These are phyloP conservation scores for Phalaenopsis hybrid DNA, from an alignment of 116 monocot genomes.

Conservation along the genomic window DNA sequence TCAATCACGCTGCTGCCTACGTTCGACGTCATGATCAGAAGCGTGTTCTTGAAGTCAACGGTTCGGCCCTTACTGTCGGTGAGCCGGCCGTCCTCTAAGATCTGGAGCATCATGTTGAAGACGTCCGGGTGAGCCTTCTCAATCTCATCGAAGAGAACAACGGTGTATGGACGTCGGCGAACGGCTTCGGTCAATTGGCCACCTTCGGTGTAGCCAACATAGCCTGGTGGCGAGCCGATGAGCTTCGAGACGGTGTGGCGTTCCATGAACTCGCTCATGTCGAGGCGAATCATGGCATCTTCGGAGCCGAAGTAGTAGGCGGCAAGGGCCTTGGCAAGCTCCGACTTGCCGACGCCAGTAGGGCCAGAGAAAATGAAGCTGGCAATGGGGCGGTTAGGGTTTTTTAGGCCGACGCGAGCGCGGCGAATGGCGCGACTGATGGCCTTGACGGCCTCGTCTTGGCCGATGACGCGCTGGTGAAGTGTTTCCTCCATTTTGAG, in stretches of 20 bases:
- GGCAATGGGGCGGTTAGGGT: slow-evolving; percentile 86
- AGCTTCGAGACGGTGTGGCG: slow-evolving; percentile 93
- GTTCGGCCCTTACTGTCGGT: slow-evolving; percentile 94
- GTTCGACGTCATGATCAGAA: slow-evolving; percentile 92
- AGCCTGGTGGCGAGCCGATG: slow-evolving; percentile 90
- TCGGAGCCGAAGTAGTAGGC: slow-evolving; percentile 85
- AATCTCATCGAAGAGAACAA: slow-evolving; percentile 90
- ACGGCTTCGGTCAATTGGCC: slow-evolving; percentile 91
- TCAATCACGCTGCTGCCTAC: slow-evolving; percentile 93
- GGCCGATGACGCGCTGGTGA: slow-evolving; percentile 76
- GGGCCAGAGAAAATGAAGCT: slow-evolving; percentile 96
- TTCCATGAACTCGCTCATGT: slow-evolving; percentile 99
- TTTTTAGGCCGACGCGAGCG: slow-evolving; percentile 87
- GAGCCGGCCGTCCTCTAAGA: slow-evolving; percentile 81
- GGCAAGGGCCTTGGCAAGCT: slow-evolving; percentile 82
- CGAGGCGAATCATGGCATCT: slow-evolving; percentile 89
- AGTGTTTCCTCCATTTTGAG: slow-evolving; percentile 94
- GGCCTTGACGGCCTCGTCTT: slow-evolving; percentile 90
- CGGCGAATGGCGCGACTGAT: slow-evolving; percentile 90
- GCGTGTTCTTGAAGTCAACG: slow-evolving; percentile 92
- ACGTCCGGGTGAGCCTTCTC: slow-evolving; percentile 96
- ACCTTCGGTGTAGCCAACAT: slow-evolving; percentile 90
- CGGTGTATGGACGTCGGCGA: slow-evolving; percentile 75
- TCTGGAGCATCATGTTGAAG: slow-evolving; percentile 97
- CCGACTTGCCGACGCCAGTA: slow-evolving; percentile 98